phyloP scores from a whole-genome alignment of 441 rosid species.

The Francoa sonchifolia region DNA sequence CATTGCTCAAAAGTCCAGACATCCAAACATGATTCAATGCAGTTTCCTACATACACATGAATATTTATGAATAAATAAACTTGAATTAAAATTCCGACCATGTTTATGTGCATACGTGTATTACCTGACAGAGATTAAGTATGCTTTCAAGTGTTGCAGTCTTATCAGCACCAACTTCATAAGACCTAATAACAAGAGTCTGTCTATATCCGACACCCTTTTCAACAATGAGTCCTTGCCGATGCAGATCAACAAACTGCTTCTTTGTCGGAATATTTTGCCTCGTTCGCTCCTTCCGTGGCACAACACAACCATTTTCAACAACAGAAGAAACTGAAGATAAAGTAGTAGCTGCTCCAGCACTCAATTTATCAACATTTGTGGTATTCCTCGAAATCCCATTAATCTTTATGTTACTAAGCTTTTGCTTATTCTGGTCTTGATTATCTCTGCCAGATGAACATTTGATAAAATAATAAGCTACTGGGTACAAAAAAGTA shows the following conservation, averaged over 20 bases:
- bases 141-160: conserved; percentile 53
- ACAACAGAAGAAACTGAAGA: conserved; percentile 13
- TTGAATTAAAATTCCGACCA: neutral
- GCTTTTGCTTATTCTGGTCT: too few species aligned
- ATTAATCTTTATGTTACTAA: conserved; percentile 19
- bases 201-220: conserved; percentile 46
- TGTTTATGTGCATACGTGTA: too few species aligned
- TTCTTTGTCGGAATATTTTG: conserved; percentile 56
- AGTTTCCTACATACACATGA: conserved; percentile 32
- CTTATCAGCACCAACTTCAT: conserved; percentile 63
- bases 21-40: conserved; percentile 76
- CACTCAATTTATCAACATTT: conserved; percentile 15
- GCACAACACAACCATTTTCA: conserved; percentile 14
- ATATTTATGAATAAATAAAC: neutral
- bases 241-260: conserved; percentile 43
- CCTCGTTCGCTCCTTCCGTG: conserved; percentile 18
- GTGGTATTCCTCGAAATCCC: conserved; percentile 12
- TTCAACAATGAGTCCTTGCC: conserved; percentile 48
- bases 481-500: too few species aligned
- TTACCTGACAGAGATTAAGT: conserved; percentile 54
- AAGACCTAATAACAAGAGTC: conserved; percentile 48
- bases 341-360: conserved; percentile 17
- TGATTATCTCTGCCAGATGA: too few species aligned
- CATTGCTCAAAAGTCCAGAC: conserved; percentile 68
- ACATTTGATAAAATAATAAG: too few species aligned